Evolutionary conservation across 768 basidiomycete species (phyloP).

Genomic region (Tulasnella sp.): DNA sequence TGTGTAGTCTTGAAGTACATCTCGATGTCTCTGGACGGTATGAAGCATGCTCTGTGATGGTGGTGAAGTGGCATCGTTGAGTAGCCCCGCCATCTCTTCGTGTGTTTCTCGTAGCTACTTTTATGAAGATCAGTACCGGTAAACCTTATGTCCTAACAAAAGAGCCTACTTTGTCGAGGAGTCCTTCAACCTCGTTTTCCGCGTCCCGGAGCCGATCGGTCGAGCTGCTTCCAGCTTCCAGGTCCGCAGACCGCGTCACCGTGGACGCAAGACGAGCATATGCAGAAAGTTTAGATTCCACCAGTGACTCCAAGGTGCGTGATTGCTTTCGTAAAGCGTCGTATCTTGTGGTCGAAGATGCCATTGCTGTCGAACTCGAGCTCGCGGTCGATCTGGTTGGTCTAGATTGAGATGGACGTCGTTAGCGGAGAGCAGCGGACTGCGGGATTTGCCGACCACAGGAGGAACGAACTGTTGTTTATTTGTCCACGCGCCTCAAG

Average conservation of each 20-base stretch:
- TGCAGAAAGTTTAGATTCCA: conserved; percentile 81
- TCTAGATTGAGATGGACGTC: not conserved
- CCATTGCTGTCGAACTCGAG: not conserved
- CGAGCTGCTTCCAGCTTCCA: conserved; percentile 58
- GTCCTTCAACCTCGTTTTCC: conserved; percentile 75
- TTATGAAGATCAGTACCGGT: conserved; percentile 12
- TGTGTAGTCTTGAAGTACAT: conserved; percentile 78
- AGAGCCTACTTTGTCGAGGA: conserved; percentile 63
- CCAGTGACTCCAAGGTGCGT: conserved; percentile 83
- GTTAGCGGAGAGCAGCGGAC: not conserved
- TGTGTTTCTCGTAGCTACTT: conserved; percentile 75
- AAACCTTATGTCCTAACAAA: not conserved
- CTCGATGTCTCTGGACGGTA: conserved; percentile 80
- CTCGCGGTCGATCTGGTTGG: not conserved
- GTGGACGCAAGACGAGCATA: conserved; percentile 78
- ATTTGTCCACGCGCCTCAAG: not conserved
- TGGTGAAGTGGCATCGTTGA: conserved; percentile 52
- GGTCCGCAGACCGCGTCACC: conserved; percentile 45
- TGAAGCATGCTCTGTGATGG: conserved; percentile 79
- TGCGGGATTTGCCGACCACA: not conserved
- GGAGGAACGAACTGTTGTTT: not conserved
- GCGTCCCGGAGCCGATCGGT: conserved; percentile 60
- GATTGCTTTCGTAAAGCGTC: conserved; percentile 86
- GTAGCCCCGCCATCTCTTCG: conserved; percentile 58
- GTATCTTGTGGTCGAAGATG: conserved; percentile 35